phyloP scores from a whole-genome alignment of 257 asterid genomes.

The Solanum piurae region DNA sequence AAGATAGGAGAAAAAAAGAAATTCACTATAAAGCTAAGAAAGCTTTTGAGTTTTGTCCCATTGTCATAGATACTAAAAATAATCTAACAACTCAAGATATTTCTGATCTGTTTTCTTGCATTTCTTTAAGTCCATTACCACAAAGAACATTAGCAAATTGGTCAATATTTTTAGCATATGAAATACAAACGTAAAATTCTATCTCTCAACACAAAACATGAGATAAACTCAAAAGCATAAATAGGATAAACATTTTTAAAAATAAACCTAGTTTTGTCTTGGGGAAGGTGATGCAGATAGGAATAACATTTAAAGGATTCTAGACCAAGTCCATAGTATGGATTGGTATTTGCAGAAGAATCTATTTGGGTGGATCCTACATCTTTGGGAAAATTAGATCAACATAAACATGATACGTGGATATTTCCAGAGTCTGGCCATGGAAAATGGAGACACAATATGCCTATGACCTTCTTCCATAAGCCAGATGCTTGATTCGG shows the following conservation, averaged over 20 bases:
- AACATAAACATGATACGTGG: slow-evolving; percentile 26
- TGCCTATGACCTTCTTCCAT: slow-evolving; percentile 54
- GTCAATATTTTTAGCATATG: neutral
- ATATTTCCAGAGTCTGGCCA: slow-evolving; percentile 47
- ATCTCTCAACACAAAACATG: neutral
- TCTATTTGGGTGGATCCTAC: neutral
- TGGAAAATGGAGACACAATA: slow-evolving; percentile 37
- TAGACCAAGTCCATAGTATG: neutral
- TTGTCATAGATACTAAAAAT: too few species aligned
- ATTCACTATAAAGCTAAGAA: too few species aligned
- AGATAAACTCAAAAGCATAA: neutral
- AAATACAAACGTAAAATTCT: neutral
- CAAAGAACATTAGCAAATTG: neutral
- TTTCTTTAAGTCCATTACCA: neutral
- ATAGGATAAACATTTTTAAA: neutral
- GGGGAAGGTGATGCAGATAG: neutral
- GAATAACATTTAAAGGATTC: neutral
- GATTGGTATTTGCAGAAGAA: neutral
- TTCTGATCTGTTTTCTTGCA: neutral
- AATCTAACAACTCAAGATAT: neutral
- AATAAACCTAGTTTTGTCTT: neutral
- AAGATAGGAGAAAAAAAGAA: too few species aligned
- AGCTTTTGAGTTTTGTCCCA: too few species aligned
- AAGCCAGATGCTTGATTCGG: slow-evolving; percentile 61
- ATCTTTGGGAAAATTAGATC: slow-evolving; percentile 37